Base-by-base conservation (phyloP, 805 yeast genomes). In the Vanderwaltozyma verrucispora region DNA sequence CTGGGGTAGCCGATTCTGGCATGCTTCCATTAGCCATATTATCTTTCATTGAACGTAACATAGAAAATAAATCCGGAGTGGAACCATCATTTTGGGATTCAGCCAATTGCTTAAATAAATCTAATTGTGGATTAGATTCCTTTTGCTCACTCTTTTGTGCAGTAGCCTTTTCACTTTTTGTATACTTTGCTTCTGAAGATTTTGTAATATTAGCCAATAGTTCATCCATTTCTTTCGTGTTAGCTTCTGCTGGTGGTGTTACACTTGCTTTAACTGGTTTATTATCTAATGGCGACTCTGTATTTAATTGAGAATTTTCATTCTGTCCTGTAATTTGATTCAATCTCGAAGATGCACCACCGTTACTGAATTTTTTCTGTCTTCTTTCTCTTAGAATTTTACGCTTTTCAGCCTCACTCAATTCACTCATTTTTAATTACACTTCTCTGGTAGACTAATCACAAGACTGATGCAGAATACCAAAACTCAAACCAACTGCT, bases 311-410 rank as follows among this genome's bases (percentile, higher is more conserved):
- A 29, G 70, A 62, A 16, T 25, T 24, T 32, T 58, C 59, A 19
- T 58, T 54, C 16, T 59, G 51, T 2, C 71, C 71, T 2, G 71
- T 60, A 38, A 70, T 70, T 39, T 66, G 68, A 43, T 69, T 73
- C 48, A 79, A 56, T 42, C 86, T 61, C 16, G 64, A 64, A 3
- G 72, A 50, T 16, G 77, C 80, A 32, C 69, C 70, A 4, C 79
- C 78, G 44, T 68, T 65, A 35, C 64, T 59, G 64, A 78, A 67
- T 52, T 76, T 77, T 43, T 80, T 77, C 31, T 73, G 77, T 51
- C 86, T 68, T 51, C 81, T 68, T 50, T 79, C 83, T 40, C 83
- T 66, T 32, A 78, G 56, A 17, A 76, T 47, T 37, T 64, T 64
- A 49, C 76, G 71, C 57, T 71, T 75, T 45, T 77, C 84, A 29